These are phyloP conservation scores for Diplosphaera chodatii DNA, from an alignment of 139 green algal genomes.

Conservation along the genomic window DNA sequence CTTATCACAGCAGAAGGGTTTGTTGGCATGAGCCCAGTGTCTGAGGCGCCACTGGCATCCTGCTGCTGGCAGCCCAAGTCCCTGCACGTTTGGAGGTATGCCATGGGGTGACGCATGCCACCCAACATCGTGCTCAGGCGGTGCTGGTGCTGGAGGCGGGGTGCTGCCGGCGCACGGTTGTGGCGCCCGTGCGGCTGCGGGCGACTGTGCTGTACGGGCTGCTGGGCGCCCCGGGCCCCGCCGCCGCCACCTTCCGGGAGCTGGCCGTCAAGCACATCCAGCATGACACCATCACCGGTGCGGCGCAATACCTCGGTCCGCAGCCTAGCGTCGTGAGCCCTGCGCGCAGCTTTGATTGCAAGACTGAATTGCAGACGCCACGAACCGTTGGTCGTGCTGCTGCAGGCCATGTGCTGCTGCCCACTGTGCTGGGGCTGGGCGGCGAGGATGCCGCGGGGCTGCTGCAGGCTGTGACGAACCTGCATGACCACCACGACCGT, in stretches of 20 bases:
- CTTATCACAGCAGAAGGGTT: too few relatives aligned
- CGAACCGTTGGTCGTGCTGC: too few relatives aligned
- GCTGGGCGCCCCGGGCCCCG: conserved; percentile 34
- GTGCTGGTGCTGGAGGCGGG: conserved; percentile 33
- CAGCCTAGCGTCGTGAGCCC: too few relatives aligned
- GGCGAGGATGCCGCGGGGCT: conserved; percentile 2
- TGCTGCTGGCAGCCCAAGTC: too few relatives aligned
- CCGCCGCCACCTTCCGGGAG: conserved; percentile 23
- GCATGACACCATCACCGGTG: conserved; percentile 52
- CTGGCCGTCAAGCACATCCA: conserved; percentile 74
- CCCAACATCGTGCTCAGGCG: too few relatives aligned
- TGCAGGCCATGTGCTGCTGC: conserved; percentile 55
- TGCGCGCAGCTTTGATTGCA: too few relatives aligned
- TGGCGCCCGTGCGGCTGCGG: conserved; percentile 44
- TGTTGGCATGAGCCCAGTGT: too few relatives aligned
- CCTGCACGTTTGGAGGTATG: too few relatives aligned
- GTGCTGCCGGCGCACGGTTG: conserved; percentile 36
- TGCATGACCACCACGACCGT: conserved; percentile 62
- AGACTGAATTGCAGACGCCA: too few relatives aligned
- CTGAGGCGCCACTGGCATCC: too few relatives aligned
- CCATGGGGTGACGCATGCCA: too few relatives aligned
- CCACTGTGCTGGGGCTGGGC: conserved; percentile 25
- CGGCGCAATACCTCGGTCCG: too few relatives aligned
- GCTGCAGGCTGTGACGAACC: conserved; percentile 22
- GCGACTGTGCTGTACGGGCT: conserved; percentile 44